Conservation (phyloP, 805 yeast species). For the Pichia pseudocactophila region DNA sequence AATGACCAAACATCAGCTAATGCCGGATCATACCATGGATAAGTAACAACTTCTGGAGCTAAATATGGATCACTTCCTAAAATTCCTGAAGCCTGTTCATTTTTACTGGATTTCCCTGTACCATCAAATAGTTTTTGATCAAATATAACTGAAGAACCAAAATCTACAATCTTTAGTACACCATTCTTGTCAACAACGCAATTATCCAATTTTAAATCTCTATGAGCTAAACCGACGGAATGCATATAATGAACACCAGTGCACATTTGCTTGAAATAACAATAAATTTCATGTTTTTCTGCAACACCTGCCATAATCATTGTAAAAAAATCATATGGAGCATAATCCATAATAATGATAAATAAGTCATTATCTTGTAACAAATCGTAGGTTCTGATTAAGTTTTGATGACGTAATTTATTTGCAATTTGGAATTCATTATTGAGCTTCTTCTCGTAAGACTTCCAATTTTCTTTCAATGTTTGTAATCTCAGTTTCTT, state of each 20-base stretch:
- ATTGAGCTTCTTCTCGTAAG: constrained; percentile 69
- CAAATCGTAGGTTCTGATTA: constrained; percentile 74
- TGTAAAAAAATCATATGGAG: constrained; percentile 86
- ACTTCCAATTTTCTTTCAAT: constrained; percentile 52
- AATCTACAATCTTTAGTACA: constrained; percentile 78
- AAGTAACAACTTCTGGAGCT: constrained; percentile 78
- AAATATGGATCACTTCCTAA: constrained; percentile 95
- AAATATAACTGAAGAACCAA: constrained; percentile 86
- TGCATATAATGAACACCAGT: constrained; percentile 74
- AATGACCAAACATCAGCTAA: constrained; percentile 89
- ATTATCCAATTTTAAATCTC: constrained; percentile 88
- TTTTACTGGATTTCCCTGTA: constrained; percentile 11
- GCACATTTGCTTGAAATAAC: constrained; percentile 77
- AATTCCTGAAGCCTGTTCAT: constrained; percentile 68
- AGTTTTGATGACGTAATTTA: constrained; percentile 65
- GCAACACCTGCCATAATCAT: constrained; percentile 84
- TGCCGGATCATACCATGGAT: constrained; percentile 65
- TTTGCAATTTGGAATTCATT: constrained; percentile 81
- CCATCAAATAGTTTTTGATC: constrained; percentile 20
- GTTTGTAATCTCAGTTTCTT: constrained; percentile 71
- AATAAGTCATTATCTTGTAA: constrained; percentile 55
- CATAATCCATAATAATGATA: constrained; percentile 85
- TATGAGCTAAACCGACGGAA: constrained; percentile 76
- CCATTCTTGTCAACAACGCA: constrained; percentile 78
- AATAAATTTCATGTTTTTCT: constrained; percentile 58